Conservation (phyloP, 2,329 filamentous ascomycete genomes). For the Tricladium varicosporioides region DNA sequence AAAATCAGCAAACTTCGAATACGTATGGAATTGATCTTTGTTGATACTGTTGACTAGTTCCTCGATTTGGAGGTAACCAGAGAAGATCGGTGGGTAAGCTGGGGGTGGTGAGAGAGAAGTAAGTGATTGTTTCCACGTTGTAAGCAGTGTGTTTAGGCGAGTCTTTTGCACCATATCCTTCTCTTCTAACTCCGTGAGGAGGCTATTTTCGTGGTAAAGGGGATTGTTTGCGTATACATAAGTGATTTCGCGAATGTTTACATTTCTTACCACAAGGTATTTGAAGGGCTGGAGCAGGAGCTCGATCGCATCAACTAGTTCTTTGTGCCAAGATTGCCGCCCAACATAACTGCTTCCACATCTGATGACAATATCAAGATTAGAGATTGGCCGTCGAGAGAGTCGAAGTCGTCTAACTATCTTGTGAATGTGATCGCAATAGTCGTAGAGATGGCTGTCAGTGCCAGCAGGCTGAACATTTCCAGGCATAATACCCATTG, state of each 20-base stretch:
- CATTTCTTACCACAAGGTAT: background rate
- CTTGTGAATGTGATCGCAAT: conserved; percentile 16
- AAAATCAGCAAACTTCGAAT: conserved; percentile 2
- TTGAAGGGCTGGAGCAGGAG: conserved; percentile 11
- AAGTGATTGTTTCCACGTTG: background rate
- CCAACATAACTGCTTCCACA: conserved; percentile 4
- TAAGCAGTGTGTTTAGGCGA: background rate
- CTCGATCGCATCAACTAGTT: conserved; percentile 4
- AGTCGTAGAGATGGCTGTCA: conserved; percentile 8
- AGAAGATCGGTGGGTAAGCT: background rate
- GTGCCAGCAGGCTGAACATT: background rate
- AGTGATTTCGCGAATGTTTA: conserved; percentile 1
- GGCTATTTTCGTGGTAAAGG: background rate
- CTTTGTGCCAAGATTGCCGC: background rate
- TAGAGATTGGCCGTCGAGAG: conserved; percentile 3
- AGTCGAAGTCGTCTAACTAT: conserved; percentile 11
- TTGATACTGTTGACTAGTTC: background rate
- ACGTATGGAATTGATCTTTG: background rate
- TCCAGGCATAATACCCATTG: background rate
- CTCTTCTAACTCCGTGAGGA: background rate
- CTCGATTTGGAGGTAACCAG: background rate
- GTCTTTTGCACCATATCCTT: conserved; percentile 6
- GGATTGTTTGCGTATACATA: conserved; percentile 6
- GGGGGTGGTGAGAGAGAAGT: background rate
- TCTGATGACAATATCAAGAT: conserved; percentile 9